Evolutionary conservation across 176 grass and related monocot genomes (phyloP).

Genomic region (Carex myosuroides): DNA sequence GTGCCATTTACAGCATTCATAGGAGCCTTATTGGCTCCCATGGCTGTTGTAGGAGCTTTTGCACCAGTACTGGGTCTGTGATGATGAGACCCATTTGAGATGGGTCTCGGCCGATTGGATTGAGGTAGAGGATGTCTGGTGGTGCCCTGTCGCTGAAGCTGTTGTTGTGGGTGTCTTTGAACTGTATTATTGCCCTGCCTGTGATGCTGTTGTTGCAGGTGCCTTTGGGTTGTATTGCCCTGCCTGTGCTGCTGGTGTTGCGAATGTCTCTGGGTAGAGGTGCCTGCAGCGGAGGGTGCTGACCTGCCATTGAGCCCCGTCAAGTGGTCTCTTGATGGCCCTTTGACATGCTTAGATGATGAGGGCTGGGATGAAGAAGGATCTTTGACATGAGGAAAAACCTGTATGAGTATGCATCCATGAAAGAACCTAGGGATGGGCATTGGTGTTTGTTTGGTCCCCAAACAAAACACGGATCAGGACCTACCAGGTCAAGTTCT

Average conservation of each 20-base stretch:
- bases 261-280: background rate
- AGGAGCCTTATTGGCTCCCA: conserved; percentile 39
- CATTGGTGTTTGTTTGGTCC: background rate
- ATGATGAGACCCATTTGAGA: conserved; percentile 12
- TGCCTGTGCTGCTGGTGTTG: background rate
- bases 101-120: conserved; percentile 36
- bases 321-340: background rate
- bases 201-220: background rate
- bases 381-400: conserved; percentile 36
- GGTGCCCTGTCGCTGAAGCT: background rate
- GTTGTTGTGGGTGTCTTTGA: background rate
- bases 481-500: background rate
- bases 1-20: conserved; percentile 29
- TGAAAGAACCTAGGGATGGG: conserved; percentile 9
- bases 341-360: background rate
- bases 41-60: conserved; percentile 16
- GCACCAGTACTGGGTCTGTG: background rate
- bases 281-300: background rate
- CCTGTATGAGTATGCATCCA: conserved; percentile 37
- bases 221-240: background rate
- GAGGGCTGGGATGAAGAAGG: background rate
- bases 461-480: background rate
- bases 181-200: background rate
- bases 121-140: conserved; percentile 11
- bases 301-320: conserved; percentile 6